Evolutionary conservation across 805 yeast species (phyloP).

Genomic region (Ogataea dorogensis): DNA sequence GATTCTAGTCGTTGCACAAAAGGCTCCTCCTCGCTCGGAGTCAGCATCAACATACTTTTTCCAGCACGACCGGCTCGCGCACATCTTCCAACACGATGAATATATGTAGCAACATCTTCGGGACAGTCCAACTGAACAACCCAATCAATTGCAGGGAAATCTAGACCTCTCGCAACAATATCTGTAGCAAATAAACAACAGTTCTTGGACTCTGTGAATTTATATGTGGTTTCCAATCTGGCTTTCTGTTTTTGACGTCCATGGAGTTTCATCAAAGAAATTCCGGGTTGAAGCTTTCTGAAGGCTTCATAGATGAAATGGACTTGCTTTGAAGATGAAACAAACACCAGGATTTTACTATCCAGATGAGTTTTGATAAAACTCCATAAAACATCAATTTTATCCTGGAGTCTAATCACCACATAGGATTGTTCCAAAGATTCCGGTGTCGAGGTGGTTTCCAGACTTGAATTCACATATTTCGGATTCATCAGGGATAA

Average conservation of each 20-base stretch:
- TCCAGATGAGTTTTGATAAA: conserved; percentile 82
- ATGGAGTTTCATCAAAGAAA: conserved; percentile 77
- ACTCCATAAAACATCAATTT: conserved; percentile 82
- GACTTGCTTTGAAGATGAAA: conserved; percentile 87
- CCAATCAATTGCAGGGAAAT: conserved; percentile 93
- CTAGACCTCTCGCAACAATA: conserved; percentile 88
- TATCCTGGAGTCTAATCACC: conserved; percentile 69
- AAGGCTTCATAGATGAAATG: conserved; percentile 86
- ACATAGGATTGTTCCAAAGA: conserved; percentile 82
- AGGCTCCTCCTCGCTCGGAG: conserved; percentile 80
- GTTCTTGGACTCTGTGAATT: conserved; percentile 73
- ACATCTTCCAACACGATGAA: conserved; percentile 87
- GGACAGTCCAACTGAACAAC: conserved; percentile 92
- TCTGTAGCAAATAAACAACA: conserved; percentile 88
- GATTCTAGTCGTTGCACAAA: conserved; percentile 62
- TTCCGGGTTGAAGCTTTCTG: conserved; percentile 87
- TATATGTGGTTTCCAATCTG: conserved; percentile 74
- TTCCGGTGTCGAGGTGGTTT: conserved; percentile 61
- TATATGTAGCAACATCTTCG: conserved; percentile 84
- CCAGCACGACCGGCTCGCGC: conserved; percentile 88
- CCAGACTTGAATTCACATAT: conserved; percentile 46
- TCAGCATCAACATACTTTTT: conserved; percentile 74
- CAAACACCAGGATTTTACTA: conserved; percentile 75
- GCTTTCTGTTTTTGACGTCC: conserved; percentile 92
- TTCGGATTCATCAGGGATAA: conserved; percentile 65